Base-by-base conservation (phyloP, 225 moss, liverwort and hornwort species). In the Pseudoscleropodium purum region DNA sequence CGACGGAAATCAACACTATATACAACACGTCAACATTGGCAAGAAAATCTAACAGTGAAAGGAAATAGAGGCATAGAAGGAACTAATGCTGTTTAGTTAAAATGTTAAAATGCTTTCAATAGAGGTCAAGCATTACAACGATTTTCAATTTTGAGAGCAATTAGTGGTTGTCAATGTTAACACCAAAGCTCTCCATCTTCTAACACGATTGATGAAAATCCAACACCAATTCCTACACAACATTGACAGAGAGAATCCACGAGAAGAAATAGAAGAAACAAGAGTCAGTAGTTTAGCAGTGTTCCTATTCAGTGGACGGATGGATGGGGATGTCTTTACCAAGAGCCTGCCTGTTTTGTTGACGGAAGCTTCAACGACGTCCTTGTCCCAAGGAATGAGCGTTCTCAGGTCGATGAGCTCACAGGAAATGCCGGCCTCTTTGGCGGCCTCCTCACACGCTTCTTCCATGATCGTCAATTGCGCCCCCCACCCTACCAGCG, bases 401-500 rank as follows among this genome's bases (percentile, higher is more conserved):
- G 99, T 99, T 72, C 96, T 92, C 84, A 99, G 82, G 90, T 99
- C 99, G 89, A 99, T 96, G 52, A 99, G 97, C 91, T 99, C 97
- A 88, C 97, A 97, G 34, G 96, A 99, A 75, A 99, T 95, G 87
- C 97, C 97, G 7, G 65, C 49, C 75, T 95, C 94, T 90, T 95
- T 91, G 91, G 91, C 84, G 62, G 97, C 99, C 90, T 94, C 96
- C 37, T 91, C 93, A 75, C 97, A 99, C 8, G 99, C 99, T 87
- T 95, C 93, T 75, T 97, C 95, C 99, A 99, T 96, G 45, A 94
- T 63, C 52, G 93, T 83, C 77, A 99, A 86, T 87, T 99, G 99
- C n/a, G 99, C 97, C 62, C 99, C 99, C 99, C 99, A 99, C 80
- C 99, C 99, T 13, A 99, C 97, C 23, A 99, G 63, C 27, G 99